Evolutionary conservation across 1,284 basidiomycete genomes (phyloP), one percentile per base, ranked within the genome.

Genomic region (Lignosus rhinocerotis): DNA sequence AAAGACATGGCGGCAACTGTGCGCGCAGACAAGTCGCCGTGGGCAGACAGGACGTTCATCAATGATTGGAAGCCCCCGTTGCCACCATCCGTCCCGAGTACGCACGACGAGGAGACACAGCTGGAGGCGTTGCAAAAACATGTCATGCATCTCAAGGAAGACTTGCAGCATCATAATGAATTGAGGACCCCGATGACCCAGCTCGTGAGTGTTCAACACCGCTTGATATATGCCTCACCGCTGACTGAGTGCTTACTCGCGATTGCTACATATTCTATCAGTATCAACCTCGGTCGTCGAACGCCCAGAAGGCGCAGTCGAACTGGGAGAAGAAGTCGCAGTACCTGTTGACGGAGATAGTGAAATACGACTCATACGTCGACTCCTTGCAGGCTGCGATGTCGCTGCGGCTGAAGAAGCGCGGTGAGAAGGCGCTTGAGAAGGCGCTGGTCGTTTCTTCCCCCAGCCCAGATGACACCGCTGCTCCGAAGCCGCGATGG

Each of bases 361-460:
- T 94, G 71, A 98, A 98, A 72, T 99, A 97, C 74, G 88, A 94
- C 53, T 91, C 90, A n/a, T 99, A 99, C 73, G 88, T 95, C 59
- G 94, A 97, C 62, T 91, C 92, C 7, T 78, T 99, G 31, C 84
- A 89, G 69, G 75, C 80, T 16, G 94, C 90, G 25, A 95, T 96
- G 83, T 76, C 78, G 7, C 80, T 94, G 41, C 85, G 93, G 47
- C 75, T 95, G 57, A 92, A 92, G 76, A 92, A 87, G 70, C 84
- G 92, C 56, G 93, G 92, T 30, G 92, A 94, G 74, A 93, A 92
- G 77, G 91, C 87, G 34, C 75, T 96, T 51, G 93, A 94, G 72
- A 78, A 80, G 55, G 90, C 90, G 1, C 77, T 93, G 51, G 81
- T 82, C 53, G 78, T 75, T 25, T 61, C 64, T 19, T 60, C 60